Evolutionary conservation across 2,329 filamentous ascomycete genomes (phyloP).

Genomic region (Hypoxylon sp.): DNA sequence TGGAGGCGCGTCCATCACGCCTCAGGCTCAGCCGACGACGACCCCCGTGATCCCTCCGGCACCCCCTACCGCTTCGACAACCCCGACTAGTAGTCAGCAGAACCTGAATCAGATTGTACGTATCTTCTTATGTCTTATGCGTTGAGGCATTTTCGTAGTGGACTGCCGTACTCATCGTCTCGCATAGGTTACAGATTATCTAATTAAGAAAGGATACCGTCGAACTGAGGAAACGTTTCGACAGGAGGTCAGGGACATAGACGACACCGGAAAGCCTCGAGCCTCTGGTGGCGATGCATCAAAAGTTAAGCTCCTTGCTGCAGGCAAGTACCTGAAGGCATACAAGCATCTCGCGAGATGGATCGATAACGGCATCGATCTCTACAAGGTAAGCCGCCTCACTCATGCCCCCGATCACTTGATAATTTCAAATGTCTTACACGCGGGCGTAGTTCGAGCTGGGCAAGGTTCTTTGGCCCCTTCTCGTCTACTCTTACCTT

Average conservation of each 20-base stretch:
- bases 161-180: not conserved
- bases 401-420: slow-evolving; percentile 25
- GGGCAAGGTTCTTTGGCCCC: slow-evolving; percentile 85
- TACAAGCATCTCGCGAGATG: slow-evolving; percentile 79
- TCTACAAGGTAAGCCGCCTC: slow-evolving; percentile 78
- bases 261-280: slow-evolving; percentile 80
- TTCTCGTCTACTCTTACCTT: slow-evolving; percentile 93
- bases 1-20: slow-evolving; percentile 36
- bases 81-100: slow-evolving; percentile 74
- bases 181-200: slow-evolving; percentile 82
- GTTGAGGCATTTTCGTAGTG: not conserved
- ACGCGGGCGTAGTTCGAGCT: slow-evolving; percentile 73
- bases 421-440: slow-evolving; percentile 6
- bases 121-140: slow-evolving; percentile 38
- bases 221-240: slow-evolving; percentile 91
- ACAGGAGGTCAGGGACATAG: slow-evolving; percentile 85
- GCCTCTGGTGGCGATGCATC: slow-evolving; percentile 69
- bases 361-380: slow-evolving; percentile 89
- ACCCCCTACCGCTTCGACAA: slow-evolving; percentile 39
- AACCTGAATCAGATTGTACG: slow-evolving; percentile 97
- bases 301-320: slow-evolving; percentile 58
- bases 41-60: slow-evolving; percentile 22
- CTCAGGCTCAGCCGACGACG: slow-evolving; percentile 38
- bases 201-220: slow-evolving; percentile 93
- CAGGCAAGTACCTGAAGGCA: slow-evolving; percentile 76